These are phyloP conservation scores for Aspergillus clavatus DNA, from an alignment of 2,329 filamentous ascomycete species.

Conservation along the genomic window DNA sequence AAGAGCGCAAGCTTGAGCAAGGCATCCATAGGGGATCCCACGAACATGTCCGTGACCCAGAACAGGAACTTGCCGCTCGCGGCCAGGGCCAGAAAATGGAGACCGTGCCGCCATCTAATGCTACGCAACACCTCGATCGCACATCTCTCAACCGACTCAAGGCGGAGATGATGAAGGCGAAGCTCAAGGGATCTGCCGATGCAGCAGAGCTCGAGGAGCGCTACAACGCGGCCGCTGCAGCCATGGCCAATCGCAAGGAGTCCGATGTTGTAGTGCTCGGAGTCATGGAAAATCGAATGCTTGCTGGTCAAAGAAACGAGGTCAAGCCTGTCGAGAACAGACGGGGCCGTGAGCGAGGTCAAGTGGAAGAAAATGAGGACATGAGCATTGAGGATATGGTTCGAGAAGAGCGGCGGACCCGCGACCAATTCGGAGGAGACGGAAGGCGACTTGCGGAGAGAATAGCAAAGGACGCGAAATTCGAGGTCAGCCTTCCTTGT, in stretches of 20 bases:
- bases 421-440: constrained; percentile 71
- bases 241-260: constrained; percentile 54
- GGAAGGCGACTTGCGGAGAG: constrained; percentile 79
- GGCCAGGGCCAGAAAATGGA: constrained; percentile 56
- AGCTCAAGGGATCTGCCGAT: constrained; percentile 71
- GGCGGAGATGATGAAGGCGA: constrained; percentile 94
- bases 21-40: constrained; percentile 42
- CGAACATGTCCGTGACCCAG: constrained; percentile 28
- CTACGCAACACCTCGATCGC: constrained; percentile 60
- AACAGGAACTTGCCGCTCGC: constrained; percentile 34
- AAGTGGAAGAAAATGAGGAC: constrained; percentile 85
- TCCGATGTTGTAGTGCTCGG: constrained; percentile 73
- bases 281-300: constrained; percentile 82
- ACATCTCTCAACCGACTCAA: constrained; percentile 83
- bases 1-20: constrained; percentile 64
- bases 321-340: constrained; percentile 74
- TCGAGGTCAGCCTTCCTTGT: constrained; percentile 55
- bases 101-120: constrained; percentile 48
- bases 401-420: constrained; percentile 82
- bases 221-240: constrained; percentile 71
- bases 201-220: constrained; percentile 72
- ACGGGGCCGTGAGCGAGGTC: constrained; percentile 75
- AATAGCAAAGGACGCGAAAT: constrained; percentile 89
- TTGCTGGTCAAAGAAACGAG: constrained; percentile 71
- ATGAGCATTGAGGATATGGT: constrained; percentile 98